phyloP scores from a whole-genome alignment of 2,329 filamentous ascomycete genomes.

The Paracorniculantispora psalliotae region DNA sequence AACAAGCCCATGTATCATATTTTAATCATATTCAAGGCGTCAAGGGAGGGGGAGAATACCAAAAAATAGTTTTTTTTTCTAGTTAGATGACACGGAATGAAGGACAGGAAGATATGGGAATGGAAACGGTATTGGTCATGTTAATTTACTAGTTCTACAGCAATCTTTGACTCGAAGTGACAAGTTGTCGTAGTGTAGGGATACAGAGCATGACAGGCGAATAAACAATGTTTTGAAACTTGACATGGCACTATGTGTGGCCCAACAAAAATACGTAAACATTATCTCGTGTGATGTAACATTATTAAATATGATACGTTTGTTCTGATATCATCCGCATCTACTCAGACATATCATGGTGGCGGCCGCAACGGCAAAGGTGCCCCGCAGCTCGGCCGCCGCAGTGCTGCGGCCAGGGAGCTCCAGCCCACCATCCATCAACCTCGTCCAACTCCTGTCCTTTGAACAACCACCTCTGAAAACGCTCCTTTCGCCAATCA shows the following conservation, averaged over 20 bases:
- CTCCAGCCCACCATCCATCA: background rate
- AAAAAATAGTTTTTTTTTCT: background rate
- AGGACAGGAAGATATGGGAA: background rate
- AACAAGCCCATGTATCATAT: conserved; percentile 12
- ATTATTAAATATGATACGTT: too few relatives aligned
- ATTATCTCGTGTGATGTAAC: too few relatives aligned
- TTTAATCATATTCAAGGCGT: conserved; percentile 8
- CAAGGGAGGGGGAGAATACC: background rate
- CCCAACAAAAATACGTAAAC: too few relatives aligned
- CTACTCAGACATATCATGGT: too few relatives aligned
- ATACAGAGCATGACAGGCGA: too few relatives aligned
- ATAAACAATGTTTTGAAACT: too few relatives aligned
- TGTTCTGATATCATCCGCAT: too few relatives aligned
- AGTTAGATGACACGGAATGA: background rate
- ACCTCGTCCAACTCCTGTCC: background rate
- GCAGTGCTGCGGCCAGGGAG: background rate
- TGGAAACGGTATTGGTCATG: background rate
- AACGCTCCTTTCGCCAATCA: background rate
- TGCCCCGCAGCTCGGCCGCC: background rate
- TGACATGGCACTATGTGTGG: too few relatives aligned
- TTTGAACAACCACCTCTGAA: background rate
- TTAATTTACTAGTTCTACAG: background rate
- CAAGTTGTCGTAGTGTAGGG: too few relatives aligned
- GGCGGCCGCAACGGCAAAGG: background rate
- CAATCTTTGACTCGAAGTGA: too few relatives aligned